Percentiles rank a stretch among this genome's conserved stretches.
Evolutionary conservation across 129 eudicot species (phyloP).

Genomic region (Flaveria trinervia): DNA sequence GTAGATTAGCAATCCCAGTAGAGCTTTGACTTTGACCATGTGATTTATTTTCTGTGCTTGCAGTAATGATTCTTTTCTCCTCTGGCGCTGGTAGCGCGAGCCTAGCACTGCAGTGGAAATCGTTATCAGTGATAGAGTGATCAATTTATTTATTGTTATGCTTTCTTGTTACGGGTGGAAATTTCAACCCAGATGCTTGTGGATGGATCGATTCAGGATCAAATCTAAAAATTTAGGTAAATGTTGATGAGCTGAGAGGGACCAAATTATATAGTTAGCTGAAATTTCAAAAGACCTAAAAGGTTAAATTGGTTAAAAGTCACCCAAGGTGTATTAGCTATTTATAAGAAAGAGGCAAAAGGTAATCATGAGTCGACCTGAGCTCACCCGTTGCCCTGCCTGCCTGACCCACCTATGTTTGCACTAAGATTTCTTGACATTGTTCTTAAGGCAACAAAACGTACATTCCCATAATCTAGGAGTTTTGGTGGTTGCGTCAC

Average conservation of each 20-base stretch:
- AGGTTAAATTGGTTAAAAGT: not conserved
- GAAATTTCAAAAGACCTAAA: not conserved
- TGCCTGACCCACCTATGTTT: not conserved
- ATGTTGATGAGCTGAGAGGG: not conserved
- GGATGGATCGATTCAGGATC: not conserved
- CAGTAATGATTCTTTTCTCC: constrained; percentile 65
- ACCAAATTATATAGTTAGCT: not conserved
- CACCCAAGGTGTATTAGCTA: not conserved
- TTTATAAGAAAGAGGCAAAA: not conserved
- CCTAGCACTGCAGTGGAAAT: constrained; percentile 68
- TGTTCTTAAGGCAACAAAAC: not conserved
- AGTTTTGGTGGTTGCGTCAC: not conserved
- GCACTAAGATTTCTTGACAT: not conserved
- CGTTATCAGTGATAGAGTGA: constrained; percentile 22
- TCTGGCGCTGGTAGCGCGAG: constrained; percentile 92
- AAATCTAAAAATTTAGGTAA: not conserved
- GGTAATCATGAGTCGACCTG: not conserved
- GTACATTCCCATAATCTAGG: not conserved
- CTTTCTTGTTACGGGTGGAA: constrained; percentile 4
- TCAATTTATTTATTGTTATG: constrained; percentile 1
- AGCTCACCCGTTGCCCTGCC: not conserved
- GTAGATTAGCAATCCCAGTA: constrained; percentile 30
- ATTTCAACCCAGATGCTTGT: not conserved
- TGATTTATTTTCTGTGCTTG: constrained; percentile 32
- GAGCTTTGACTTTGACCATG: constrained; percentile 44